phyloP scores from a whole-genome alignment of 805 yeast species.

The Sugiyamaella lignohabitans region DNA sequence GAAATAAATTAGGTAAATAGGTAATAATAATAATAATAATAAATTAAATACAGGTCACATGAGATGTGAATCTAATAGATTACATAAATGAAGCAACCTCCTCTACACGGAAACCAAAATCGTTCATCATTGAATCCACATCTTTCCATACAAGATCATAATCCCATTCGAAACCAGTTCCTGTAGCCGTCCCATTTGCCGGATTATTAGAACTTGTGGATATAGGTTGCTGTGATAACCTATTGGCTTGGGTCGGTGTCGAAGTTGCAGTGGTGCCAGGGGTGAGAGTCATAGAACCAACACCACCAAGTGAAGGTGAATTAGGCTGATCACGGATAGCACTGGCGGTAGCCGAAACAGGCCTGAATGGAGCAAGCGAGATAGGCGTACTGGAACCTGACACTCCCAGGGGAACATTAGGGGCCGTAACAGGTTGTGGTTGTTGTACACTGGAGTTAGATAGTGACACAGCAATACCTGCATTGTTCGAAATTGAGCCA shows the following conservation, averaged over 20 bases:
- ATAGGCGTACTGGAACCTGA: not conserved
- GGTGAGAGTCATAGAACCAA: not conserved
- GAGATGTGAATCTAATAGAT: too few species aligned
- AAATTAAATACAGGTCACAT: too few species aligned
- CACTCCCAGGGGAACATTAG: not conserved
- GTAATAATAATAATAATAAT: too few species aligned
- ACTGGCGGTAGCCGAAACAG: slow-evolving; percentile 1
- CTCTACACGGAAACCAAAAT: slow-evolving; percentile 77
- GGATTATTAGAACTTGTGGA: not conserved
- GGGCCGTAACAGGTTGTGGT: not conserved
- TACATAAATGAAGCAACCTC: slow-evolving; percentile 13
- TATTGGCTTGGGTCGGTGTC: not conserved
- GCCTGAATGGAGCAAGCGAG: not conserved
- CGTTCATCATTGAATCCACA: slow-evolving; percentile 84
- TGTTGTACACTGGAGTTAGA: not conserved
- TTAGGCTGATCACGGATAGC: not conserved
- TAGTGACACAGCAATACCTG: not conserved
- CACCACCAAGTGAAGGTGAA: not conserved
- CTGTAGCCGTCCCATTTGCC: not conserved
- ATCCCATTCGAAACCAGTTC: slow-evolving; percentile 33
- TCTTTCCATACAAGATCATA: slow-evolving; percentile 66
- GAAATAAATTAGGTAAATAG: too few species aligned
- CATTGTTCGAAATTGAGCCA: not conserved
- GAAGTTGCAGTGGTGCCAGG: not conserved
- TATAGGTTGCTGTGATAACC: not conserved